Evolutionary conservation across 345 rosid genomes (phyloP), one percentile per base, ranked within the genome.

Genomic region (Cardiospermum halicacabum): DNA sequence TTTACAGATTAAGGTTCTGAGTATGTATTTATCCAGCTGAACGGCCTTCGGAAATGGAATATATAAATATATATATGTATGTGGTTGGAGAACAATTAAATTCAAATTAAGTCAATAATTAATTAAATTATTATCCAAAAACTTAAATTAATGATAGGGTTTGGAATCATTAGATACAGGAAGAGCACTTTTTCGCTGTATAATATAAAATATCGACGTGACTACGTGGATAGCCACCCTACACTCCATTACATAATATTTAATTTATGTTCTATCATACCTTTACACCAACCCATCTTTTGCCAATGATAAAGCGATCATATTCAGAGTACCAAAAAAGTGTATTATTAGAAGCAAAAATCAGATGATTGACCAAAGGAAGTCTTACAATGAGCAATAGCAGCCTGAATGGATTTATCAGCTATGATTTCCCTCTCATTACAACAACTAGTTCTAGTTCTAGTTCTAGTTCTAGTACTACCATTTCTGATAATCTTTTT

Each of bases 361-460:
- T 71, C 72, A 16, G 72, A 54, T 24, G 65, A 7, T 40, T 56
- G 74, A 13, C 67, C 61, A 9, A 68, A 68, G 3, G 80, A 79
- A 48, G 53, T 70, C 74, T 76, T 79, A 65, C 83, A 79, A 50
- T 79, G 78, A 67, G 76, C 80, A 56, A 79, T 79, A 18, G 83
- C 80, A 2, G 78, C 76, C 55, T 76, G 83, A 49, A 79, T 66
- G 3, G 80, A 73, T 68, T 26, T 63, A 24, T 77, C 73, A 10
- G 58, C 40, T 34, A 11, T 34, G 39, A 34, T n/a, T n/a, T n/a
- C 39, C 9, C 39, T 5, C 39, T 4, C 10, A 34, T 34, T 34
- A 34, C 1, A 34, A 19, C 11, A 56, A 34, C 28, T 51, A 30
- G 76, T 55, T 11, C 53, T 30, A 0, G 78, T 70, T n/a, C 28